Evolutionary conservation across 352 stramenopile species (phyloP).

Genomic region (Pythium inflatum): DNA sequence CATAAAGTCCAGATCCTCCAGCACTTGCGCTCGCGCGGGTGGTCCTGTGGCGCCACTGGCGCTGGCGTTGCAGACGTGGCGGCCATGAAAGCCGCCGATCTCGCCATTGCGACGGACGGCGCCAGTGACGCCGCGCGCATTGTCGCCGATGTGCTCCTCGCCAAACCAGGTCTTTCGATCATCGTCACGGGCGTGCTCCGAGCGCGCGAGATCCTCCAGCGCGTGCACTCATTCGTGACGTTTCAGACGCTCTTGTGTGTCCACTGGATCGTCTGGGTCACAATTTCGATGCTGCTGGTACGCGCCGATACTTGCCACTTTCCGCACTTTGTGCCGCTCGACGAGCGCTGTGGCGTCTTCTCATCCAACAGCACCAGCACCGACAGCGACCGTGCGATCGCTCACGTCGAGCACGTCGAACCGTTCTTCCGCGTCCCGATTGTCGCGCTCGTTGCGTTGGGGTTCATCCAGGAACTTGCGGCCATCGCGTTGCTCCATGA

Average conservation of each 20-base stretch:
- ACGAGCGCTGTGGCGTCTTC: conserved; percentile 42
- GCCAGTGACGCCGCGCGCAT: conserved; percentile 88
- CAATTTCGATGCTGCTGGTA: conserved; percentile 91
- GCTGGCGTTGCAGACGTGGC: conserved; percentile 72
- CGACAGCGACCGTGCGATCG: conserved; percentile 45
- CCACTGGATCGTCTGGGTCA: conserved; percentile 94
- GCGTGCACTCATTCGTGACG: conserved; percentile 94
- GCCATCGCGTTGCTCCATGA: conserved; percentile 19
- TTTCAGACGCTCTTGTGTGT: conserved; percentile 94
- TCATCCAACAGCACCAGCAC: conserved; percentile 13
- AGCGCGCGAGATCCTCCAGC: conserved; percentile 93
- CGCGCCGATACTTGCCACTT: conserved; percentile 81
- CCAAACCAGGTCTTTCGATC: conserved; percentile 90
- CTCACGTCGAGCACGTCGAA: conserved; percentile 50
- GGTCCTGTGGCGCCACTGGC: conserved; percentile 80
- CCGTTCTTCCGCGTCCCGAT: conserved; percentile 93
- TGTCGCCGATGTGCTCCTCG: conserved; percentile 95
- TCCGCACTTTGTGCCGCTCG: conserved; percentile 61
- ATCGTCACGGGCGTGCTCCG: conserved; percentile 92
- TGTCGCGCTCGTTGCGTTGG: conserved; percentile 64
- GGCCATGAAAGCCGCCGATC: conserved; percentile 68
- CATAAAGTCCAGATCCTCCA: conserved; percentile 94
- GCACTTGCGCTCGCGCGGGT: conserved; percentile 78
- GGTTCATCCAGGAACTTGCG: conserved; percentile 12
- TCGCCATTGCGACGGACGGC: conserved; percentile 83